These are phyloP conservation scores for Cladophialophora yegresii DNA, from an alignment of 2,329 filamentous ascomycete genomes.

Conservation along the genomic window DNA sequence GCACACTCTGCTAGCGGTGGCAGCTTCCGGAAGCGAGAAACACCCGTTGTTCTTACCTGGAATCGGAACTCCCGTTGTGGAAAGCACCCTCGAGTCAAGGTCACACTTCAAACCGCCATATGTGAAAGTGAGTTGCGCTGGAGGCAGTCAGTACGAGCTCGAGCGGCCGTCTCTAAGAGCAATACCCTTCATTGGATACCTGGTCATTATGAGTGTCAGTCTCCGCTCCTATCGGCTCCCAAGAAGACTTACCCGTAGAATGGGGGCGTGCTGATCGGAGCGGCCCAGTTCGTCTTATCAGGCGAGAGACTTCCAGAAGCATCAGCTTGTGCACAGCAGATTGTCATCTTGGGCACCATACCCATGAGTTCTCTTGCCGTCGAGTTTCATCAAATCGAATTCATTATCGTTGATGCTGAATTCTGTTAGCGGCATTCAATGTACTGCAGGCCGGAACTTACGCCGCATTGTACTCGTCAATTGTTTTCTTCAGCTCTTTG, in stretches of 20 bases:
- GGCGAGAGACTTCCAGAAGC: constrained; percentile 38
- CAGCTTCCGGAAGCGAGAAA: too few species aligned
- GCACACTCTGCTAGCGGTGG: not conserved
- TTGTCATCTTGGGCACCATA: not conserved
- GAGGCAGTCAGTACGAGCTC: constrained; percentile 1
- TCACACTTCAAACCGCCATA: constrained; percentile 45
- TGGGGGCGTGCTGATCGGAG: constrained; percentile 43
- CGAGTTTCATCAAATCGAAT: constrained; percentile 47
- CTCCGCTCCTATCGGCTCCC: not conserved
- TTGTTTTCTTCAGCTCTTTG: constrained; percentile 43
- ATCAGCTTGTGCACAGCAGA: not conserved
- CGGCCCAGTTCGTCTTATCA: constrained; percentile 47
- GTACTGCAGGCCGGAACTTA: constrained; percentile 2
- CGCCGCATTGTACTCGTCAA: constrained; percentile 46
- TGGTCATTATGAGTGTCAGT: constrained; percentile 1
- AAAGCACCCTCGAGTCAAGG: constrained; percentile 44
- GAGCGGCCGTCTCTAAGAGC: too few species aligned
- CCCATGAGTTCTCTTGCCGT: constrained; percentile 43
- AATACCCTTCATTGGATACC: constrained; percentile 37
- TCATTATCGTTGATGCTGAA: constrained; percentile 41
- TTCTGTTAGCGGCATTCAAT: not conserved
- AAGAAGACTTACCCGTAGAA: constrained; percentile 41
- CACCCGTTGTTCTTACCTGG: constrained; percentile 31
- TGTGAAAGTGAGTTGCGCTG: constrained; percentile 39
- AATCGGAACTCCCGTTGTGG: constrained; percentile 45